Evolutionary conservation across 495 filamentous ascomycete species (phyloP).

Genomic region (Letharia lupina): DNA sequence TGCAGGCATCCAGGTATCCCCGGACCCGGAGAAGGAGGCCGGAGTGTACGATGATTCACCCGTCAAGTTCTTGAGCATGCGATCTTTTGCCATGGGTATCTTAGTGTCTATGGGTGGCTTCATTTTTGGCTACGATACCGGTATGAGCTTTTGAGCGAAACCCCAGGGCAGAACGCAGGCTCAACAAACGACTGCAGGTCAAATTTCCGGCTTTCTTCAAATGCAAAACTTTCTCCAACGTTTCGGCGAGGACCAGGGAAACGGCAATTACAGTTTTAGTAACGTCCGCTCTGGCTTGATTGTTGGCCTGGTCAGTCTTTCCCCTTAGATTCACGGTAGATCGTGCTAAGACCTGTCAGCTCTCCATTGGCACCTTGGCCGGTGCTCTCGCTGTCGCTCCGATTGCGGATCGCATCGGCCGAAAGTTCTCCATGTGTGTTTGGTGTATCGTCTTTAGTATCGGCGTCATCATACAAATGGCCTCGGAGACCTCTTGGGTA

Average conservation of each 20-base stretch:
- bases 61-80: slow-evolving; percentile 41
- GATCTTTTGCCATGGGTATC: slow-evolving; percentile 44
- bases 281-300: slow-evolving; percentile 50
- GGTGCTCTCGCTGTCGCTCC: slow-evolving; percentile 62
- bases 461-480: slow-evolving; percentile 61
- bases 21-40: slow-evolving; percentile 7
- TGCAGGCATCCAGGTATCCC: background rate
- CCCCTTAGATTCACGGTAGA: background rate
- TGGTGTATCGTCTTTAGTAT: slow-evolving; percentile 58
- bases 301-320: slow-evolving; percentile 42
- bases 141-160: slow-evolving; percentile 29
- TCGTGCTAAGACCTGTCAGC: background rate
- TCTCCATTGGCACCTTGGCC: slow-evolving; percentile 20
- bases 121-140: slow-evolving; percentile 68
- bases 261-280: slow-evolving; percentile 38
- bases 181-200: slow-evolving; percentile 32
- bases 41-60: slow-evolving; percentile 38
- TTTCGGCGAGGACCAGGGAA: slow-evolving; percentile 37
- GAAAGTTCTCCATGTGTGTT: slow-evolving; percentile 44
- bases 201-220: slow-evolving; percentile 52
- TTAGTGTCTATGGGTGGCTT: slow-evolving; percentile 63
- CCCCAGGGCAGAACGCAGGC: background rate
- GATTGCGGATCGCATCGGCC: slow-evolving; percentile 46
- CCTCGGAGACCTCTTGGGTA: slow-evolving; percentile 46
- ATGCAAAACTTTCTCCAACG: slow-evolving; percentile 47